Percentiles rank a stretch among this genome's conserved stretches.
Evolutionary conservation across 768 basidiomycete species (phyloP).

Genomic region (Phylloporus sp.): DNA sequence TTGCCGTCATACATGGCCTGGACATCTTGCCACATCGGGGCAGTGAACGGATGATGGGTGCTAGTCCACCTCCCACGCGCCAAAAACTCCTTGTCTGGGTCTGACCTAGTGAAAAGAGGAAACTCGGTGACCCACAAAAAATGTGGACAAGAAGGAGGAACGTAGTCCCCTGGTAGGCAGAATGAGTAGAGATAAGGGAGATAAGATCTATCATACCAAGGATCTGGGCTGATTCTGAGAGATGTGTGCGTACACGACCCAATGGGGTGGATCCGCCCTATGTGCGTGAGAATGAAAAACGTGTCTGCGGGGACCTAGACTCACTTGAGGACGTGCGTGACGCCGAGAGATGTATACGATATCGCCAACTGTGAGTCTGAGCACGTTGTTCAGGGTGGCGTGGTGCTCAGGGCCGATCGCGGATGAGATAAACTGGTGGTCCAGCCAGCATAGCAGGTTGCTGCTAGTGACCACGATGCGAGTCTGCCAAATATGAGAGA

Average conservation of each 20-base stretch:
- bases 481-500: slow-evolving; percentile 38
- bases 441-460: slow-evolving; percentile 48
- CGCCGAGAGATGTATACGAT: slow-evolving; percentile 57
- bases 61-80: slow-evolving; percentile 89
- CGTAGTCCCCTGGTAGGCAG: slow-evolving; percentile 48
- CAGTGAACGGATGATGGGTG: slow-evolving; percentile 95
- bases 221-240: slow-evolving; percentile 63
- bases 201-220: slow-evolving; percentile 45
- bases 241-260: slow-evolving; percentile 62
- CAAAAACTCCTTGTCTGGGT: slow-evolving; percentile 82
- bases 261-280: slow-evolving; percentile 87
- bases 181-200: slow-evolving; percentile 6
- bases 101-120: slow-evolving; percentile 83
- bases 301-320: slow-evolving; percentile 13
- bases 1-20: slow-evolving; percentile 68
- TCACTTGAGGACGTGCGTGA: slow-evolving; percentile 49
- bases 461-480: slow-evolving; percentile 45
- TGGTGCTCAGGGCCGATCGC: slow-evolving; percentile 25
- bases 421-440: slow-evolving; percentile 31
- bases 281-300: slow-evolving; percentile 18
- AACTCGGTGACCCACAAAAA: slow-evolving; percentile 97
- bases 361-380: slow-evolving; percentile 48
- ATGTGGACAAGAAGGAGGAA: slow-evolving; percentile 57
- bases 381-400: slow-evolving; percentile 35
- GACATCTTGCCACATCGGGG: slow-evolving; percentile 90